These are phyloP conservation scores for Yamadazyma epiphylla DNA, from an alignment of 1,139 yeast genomes.

Conservation along the genomic window DNA sequence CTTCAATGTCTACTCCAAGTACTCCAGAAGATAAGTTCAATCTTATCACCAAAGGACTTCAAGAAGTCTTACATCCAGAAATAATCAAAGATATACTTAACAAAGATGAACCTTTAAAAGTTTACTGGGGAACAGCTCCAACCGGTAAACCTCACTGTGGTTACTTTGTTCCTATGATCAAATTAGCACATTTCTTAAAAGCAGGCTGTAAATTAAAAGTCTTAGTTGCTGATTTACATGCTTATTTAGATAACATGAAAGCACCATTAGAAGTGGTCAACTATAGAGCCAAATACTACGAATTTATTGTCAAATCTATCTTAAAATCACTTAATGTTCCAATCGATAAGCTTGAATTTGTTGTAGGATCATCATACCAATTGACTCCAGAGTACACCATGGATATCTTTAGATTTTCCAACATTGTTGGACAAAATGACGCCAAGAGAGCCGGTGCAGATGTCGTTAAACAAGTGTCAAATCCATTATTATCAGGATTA, in stretches of 20 bases:
- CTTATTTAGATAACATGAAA: slow-evolving; percentile 96
- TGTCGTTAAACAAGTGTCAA: slow-evolving; percentile 95
- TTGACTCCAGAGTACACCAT: slow-evolving; percentile 70
- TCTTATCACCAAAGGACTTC: slow-evolving; percentile 80
- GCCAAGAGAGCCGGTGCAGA: slow-evolving; percentile 99
- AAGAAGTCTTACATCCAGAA: slow-evolving; percentile 86
- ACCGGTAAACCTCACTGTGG: slow-evolving; percentile 99
- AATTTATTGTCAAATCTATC: slow-evolving; percentile 75
- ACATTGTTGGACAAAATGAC: slow-evolving; percentile 85
- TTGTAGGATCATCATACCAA: slow-evolving; percentile 87
- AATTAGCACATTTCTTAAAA: slow-evolving; percentile 87
- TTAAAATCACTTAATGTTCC: slow-evolving; percentile 86
- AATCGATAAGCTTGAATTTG: slow-evolving; percentile 79
- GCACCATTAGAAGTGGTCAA: slow-evolving; percentile 92
- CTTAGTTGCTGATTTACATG: slow-evolving; percentile 94
- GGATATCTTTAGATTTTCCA: slow-evolving; percentile 83
- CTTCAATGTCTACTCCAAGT: slow-evolving; percentile 19
- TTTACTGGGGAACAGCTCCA: slow-evolving; percentile 85
- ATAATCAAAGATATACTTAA: slow-evolving; percentile 83
- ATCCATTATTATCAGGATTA: slow-evolving; percentile 89
- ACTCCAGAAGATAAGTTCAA: slow-evolving; percentile 65
- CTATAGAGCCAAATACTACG: slow-evolving; percentile 88
- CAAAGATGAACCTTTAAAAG: slow-evolving; percentile 71
- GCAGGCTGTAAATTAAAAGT: slow-evolving; percentile 97
- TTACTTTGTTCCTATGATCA: slow-evolving; percentile 96